Evolutionary conservation across 805 yeast species (phyloP).

Genomic region (Myxozyma mucilagina): DNA sequence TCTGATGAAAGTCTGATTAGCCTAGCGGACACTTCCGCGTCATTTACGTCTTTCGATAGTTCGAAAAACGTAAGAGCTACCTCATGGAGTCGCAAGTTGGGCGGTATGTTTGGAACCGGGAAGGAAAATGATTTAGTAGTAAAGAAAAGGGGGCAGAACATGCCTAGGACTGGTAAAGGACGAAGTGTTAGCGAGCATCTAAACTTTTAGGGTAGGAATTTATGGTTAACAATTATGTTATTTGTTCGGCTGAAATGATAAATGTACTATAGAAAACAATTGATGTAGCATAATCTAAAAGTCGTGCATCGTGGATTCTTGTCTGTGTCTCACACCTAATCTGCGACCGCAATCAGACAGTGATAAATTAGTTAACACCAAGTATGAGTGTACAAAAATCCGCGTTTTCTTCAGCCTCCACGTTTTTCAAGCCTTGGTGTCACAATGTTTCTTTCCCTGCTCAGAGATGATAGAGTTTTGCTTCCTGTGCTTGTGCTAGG

Average conservation of each 20-base stretch:
- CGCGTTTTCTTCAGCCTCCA: neutral
- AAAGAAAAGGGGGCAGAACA: slow-evolving; percentile 18
- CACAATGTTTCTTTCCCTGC: neutral
- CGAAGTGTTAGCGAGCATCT: slow-evolving; percentile 26
- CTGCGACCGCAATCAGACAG: neutral
- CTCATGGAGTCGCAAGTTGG: slow-evolving; percentile 30
- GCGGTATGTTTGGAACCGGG: slow-evolving; percentile 24
- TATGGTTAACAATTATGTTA: no score
- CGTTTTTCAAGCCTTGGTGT: slow-evolving; percentile 3
- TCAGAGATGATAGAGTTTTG: neutral
- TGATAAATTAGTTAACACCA: neutral
- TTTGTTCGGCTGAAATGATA: no score
- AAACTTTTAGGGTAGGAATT: neutral
- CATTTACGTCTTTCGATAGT: neutral
- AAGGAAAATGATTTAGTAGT: slow-evolving; percentile 27
- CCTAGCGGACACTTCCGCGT: neutral
- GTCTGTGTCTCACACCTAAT: no score
- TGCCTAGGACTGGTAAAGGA: slow-evolving; percentile 7
- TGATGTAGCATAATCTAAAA: no score
- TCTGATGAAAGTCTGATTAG: neutral
- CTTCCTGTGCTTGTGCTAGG: neutral
- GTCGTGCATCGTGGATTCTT: no score
- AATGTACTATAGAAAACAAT: no score
- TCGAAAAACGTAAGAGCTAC: neutral
- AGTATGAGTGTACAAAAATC: neutral